Evolutionary conservation across 2,329 filamentous ascomycete species (phyloP), one percentile per base, ranked within the genome.

Genomic region (Exophiala sideris): DNA sequence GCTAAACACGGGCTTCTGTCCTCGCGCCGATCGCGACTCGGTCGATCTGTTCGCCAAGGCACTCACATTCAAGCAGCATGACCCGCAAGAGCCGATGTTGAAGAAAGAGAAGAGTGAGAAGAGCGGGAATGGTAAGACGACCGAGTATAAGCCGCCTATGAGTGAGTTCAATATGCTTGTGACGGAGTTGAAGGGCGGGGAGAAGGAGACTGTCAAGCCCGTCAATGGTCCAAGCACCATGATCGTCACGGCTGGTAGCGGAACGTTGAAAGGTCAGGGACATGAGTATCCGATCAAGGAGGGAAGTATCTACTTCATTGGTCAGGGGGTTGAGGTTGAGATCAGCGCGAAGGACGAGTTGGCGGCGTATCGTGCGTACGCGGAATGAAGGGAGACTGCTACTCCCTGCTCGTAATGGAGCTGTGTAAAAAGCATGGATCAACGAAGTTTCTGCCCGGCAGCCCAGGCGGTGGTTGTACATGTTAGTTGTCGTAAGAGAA

Each of bases 1-100:
- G 1, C 75, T 91, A 46, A 88, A 88, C 68, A 83, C 81, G 0
- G 87, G 87, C 0, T 89, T 91, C 73, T 90, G 86, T 61, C 86
- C 87, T 0, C 75, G 76, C 1, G 79, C 82, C 0, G 82, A 88
- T 44, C 77, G 85, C 10, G 79, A 88, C 64, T 82, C 76, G 40
- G 74, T 84, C 20, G 83, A 88, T 14, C 67, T 84, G 24, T 90
- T 91, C 69, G 76, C 75, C 18, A 73, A 79, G 3, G 77, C 80
- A 1, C 66, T 91, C 14, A 86, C 80, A 0, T 90, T 89, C 71
- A 74, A 75, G 34, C 80, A 84, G 0, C 83, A 88, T 56, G 75
- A 75, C 16, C 70, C 74, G 2, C 71, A 80, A 2, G 80, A 87
- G 50, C 78, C 82, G 2, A 70, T 80, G 3, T 69, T 90, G 4